Percentiles rank a stretch among this genome's conserved stretches.
phyloP scores from a whole-genome alignment of 2,329 filamentous ascomycete genomes.

The Calonectria multiphialidica region DNA sequence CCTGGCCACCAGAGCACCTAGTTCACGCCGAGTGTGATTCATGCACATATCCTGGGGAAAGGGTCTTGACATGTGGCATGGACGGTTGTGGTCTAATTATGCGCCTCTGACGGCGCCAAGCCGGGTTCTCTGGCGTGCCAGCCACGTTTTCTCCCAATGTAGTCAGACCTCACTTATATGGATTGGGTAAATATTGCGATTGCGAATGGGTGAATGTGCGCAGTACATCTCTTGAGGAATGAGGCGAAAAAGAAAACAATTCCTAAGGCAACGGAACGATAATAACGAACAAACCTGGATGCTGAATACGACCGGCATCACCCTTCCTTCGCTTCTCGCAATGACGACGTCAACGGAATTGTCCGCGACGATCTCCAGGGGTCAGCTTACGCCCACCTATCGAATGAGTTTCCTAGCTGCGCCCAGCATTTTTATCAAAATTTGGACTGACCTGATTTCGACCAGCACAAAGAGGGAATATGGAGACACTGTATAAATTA shows the following conservation, averaged over 20 bases:
- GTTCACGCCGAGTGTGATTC: background rate
- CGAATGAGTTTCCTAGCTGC: background rate
- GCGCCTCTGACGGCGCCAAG: constrained; percentile 6
- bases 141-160: background rate
- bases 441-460: background rate
- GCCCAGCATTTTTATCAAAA: background rate
- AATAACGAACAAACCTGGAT: background rate
- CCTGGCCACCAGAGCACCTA: background rate
- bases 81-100: background rate
- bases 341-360: constrained; percentile 3
- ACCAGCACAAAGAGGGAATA: background rate
- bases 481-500: background rate
- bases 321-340: background rate
- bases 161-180: constrained; percentile 1
- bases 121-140: background rate
- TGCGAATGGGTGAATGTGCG: background rate
- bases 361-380: constrained; percentile 5
- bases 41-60: background rate
- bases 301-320: background rate
- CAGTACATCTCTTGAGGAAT: background rate
- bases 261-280: background rate
- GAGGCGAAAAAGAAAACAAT: background rate
- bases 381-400: background rate
- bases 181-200: background rate
- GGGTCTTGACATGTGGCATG: constrained; percentile 2